phyloP scores from a whole-genome alignment of 2,329 filamentous ascomycete genomes.

The Dactylonectria macrodidyma region DNA sequence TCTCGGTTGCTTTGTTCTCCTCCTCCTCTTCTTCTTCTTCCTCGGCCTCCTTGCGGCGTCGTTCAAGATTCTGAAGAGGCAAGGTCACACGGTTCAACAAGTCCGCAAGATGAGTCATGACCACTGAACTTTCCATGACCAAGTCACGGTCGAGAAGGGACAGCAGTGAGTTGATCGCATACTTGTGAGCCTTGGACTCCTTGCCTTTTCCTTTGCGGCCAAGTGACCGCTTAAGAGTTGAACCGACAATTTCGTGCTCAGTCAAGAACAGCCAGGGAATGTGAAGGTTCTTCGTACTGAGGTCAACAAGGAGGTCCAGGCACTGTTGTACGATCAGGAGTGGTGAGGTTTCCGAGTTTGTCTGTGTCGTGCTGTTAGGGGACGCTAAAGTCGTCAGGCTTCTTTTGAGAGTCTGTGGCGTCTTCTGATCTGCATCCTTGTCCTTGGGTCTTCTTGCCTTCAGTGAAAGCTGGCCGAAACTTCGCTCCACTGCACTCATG shows the following conservation, averaged over 20 bases:
- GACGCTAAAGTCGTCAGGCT: slow-evolving; percentile 73
- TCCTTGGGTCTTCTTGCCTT: slow-evolving; percentile 86
- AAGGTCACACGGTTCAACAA: slow-evolving; percentile 90
- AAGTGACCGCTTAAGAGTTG: slow-evolving; percentile 81
- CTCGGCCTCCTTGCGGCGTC: slow-evolving; percentile 82
- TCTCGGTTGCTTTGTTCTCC: slow-evolving; percentile 49
- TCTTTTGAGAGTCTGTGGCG: slow-evolving; percentile 85
- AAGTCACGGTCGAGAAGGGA: slow-evolving; percentile 92
- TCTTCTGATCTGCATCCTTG: slow-evolving; percentile 76
- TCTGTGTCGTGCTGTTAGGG: slow-evolving; percentile 61
- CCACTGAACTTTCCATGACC: slow-evolving; percentile 96
- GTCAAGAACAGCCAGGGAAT: slow-evolving; percentile 94
- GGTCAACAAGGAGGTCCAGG: slow-evolving; percentile 85
- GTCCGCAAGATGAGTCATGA: slow-evolving; percentile 94
- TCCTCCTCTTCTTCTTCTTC: slow-evolving; percentile 67
- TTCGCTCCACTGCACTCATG: slow-evolving; percentile 93
- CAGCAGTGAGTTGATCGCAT: slow-evolving; percentile 91
- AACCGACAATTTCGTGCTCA: slow-evolving; percentile 85
- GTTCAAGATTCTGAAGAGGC: slow-evolving; percentile 85
- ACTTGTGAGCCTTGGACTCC: slow-evolving; percentile 87
- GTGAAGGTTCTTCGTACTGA: slow-evolving; percentile 88
- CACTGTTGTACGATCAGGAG: slow-evolving; percentile 97
- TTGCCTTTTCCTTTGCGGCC: slow-evolving; percentile 91
- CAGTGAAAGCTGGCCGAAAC: slow-evolving; percentile 92
- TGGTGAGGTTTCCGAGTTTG: slow-evolving; percentile 90